Base-by-base conservation (phyloP, 2,329 filamentous ascomycete species). In the Diaporthe citriasiana region DNA sequence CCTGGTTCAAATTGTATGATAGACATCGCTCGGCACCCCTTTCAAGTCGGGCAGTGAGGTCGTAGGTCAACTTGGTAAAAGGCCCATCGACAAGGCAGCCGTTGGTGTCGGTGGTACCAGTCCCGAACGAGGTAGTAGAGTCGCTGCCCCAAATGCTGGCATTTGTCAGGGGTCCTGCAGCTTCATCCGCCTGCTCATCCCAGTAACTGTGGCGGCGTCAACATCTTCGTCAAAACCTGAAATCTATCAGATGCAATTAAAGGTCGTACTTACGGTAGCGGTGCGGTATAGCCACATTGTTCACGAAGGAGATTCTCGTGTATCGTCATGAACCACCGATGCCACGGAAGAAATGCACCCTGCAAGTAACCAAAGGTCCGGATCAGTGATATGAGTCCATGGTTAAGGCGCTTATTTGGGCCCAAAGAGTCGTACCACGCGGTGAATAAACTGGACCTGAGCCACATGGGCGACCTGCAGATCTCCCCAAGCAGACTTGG, bases 321-420 rank as follows among this genome's bases (percentile, higher is more conserved):
- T 4, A 63, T 40, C 8, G 38, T 63, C 57, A 63, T 63, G 40
- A 45, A 63, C 38, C 40, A 63, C n/a, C 57, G 57, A 19, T 63
- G 57, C 57, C 57, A 63, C 22, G 57, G 57, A 22, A 63, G 40
- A 17, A 63, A 63, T 27, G 57, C 57, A 30, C 57, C 57, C 57
- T 63, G 25, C 4, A 22, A 30, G 7, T 6, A 12, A 30, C 9
- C n/a, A 12, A 42, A 63, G 10, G 2, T 6, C 17, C 15, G 13
- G 25, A 17, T 57, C 33, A 57, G 55, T 13, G n/a, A 9, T 57
- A 17, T 30, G 25, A 53, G 17, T 5, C 10, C 25, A 53, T 10
- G 8, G 15, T 30, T 22, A 4, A 25, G 25, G 50, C 15, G 9
- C 4, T 51, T 12, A 25, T 2, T 13, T 51, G 47, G 47, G 47